Conservation (phyloP, 257 asterid species). For the Anisodus acutangulus region DNA sequence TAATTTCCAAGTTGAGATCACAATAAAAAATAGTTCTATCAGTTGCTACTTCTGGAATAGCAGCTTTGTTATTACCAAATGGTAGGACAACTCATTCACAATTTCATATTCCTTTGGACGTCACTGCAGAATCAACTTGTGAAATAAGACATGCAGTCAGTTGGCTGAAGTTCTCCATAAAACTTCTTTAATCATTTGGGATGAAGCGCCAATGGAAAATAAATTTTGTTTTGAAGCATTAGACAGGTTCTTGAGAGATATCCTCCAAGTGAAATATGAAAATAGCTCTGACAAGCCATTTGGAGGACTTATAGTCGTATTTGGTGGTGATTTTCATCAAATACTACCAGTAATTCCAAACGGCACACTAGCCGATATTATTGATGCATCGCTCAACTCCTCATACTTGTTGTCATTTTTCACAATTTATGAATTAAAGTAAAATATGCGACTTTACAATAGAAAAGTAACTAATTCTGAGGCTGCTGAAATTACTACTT, state of each 20-base stretch:
- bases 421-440: no score
- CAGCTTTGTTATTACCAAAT: background rate
- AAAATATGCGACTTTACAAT: no score
- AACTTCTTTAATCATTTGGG: background rate
- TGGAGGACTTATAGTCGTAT: background rate
- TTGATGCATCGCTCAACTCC: no score
- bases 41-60: background rate
- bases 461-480: background rate
- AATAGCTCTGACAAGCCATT: background rate
- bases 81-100: background rate
- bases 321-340: no score
- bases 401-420: no score
- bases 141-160: background rate
- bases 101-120: background rate
- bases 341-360: no score
- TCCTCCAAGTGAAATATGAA: no score
- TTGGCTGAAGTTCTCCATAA: background rate
- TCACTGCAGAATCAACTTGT: background rate
- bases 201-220: background rate
- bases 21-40: background rate
- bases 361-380: no score
- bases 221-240: background rate
- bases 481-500: background rate
- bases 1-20: background rate
- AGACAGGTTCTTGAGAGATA: no score